Conservation (phyloP, 441 rosid genomes). For the Lagerstroemia fauriei region DNA sequence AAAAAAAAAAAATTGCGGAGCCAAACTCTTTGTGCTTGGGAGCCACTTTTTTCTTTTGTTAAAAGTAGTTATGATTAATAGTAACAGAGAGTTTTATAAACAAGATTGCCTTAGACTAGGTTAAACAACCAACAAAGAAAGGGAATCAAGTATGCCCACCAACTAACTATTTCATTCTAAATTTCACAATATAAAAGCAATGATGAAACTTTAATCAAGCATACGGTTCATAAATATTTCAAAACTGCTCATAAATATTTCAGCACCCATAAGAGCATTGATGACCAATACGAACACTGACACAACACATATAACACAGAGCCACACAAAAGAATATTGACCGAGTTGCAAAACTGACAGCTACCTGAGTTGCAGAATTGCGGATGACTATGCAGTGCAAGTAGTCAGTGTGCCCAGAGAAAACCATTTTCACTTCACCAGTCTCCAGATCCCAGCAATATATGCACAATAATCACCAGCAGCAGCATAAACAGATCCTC, state of each 20-base stretch:
- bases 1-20: background rate
- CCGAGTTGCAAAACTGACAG: too few species aligned
- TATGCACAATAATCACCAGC: slow-evolving; percentile 91
- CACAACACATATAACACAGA: too few species aligned
- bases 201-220: background rate
- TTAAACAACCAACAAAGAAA: background rate
- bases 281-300: background rate
- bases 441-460: slow-evolving; percentile 97
- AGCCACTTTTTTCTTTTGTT: background rate
- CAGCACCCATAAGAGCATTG: background rate
- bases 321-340: background rate
- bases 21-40: background rate
- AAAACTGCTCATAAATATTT: background rate
- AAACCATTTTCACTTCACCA: slow-evolving; percentile 64
- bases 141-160: background rate
- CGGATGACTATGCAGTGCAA: slow-evolving; percentile 76
- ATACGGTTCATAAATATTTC: too few species aligned
- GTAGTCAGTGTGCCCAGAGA: slow-evolving; percentile 85
- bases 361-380: slow-evolving; percentile 60
- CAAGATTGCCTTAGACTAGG: background rate
- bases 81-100: background rate
- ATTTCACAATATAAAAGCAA: background rate
- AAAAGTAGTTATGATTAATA: background rate
- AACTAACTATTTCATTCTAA: background rate
- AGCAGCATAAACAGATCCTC: slow-evolving; percentile 74